Conservation (phyloP, 768 basidiomycete species). For the Tylopilus felleus region DNA sequence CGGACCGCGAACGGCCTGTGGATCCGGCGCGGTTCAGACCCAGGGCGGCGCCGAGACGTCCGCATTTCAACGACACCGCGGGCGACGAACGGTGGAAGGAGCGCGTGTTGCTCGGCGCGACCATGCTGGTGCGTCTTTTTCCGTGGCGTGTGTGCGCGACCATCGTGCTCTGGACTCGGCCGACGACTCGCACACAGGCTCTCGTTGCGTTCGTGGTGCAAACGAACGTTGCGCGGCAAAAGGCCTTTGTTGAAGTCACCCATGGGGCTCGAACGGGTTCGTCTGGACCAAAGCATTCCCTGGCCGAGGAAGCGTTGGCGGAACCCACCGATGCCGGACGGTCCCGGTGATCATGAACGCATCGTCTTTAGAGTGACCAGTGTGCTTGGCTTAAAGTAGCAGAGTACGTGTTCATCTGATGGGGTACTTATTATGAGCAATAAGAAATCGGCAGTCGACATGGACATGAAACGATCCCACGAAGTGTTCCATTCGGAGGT, state of each 20-base stretch:
- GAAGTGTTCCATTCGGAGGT: neutral
- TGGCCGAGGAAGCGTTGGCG: constrained; percentile 23
- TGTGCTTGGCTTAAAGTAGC: neutral
- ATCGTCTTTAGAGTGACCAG: neutral
- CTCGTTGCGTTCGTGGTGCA: constrained; percentile 34
- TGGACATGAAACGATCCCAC: neutral
- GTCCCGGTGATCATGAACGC: neutral
- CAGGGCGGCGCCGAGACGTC: constrained; percentile 32
- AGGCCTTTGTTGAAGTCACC: constrained; percentile 27
- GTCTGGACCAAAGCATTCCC: neutral
- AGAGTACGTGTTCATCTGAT: neutral
- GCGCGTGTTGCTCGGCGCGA: constrained; percentile 51
- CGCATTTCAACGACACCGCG: constrained; percentile 43
- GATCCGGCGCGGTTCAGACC: constrained; percentile 43
- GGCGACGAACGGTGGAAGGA: constrained; percentile 69
- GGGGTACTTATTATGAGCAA: neutral
- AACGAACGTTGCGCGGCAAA: constrained; percentile 28
- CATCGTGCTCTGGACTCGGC: neutral
- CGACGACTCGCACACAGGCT: constrained; percentile 26
- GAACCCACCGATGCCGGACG: constrained; percentile 10
- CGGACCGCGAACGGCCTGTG: constrained; percentile 20
- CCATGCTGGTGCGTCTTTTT: constrained; percentile 42
- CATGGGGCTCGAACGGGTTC: constrained; percentile 1
- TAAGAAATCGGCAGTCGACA: neutral
- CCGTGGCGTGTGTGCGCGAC: neutral